Evolutionary conservation across 192 early-diverging fungal species (phyloP).

Genomic region (Dispira parvispora): DNA sequence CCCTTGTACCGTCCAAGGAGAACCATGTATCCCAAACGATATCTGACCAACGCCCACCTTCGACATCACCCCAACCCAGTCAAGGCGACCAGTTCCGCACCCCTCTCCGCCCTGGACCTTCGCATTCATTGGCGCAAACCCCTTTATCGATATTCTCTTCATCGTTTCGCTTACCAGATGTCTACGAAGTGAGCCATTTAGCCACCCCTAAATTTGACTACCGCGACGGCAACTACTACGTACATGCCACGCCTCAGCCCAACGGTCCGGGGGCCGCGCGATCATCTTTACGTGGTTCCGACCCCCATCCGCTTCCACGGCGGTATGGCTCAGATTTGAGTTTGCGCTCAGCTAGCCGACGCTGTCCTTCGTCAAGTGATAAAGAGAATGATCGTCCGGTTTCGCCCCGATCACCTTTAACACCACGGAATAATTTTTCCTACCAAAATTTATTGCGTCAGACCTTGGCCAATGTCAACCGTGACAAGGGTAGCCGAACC

Average conservation of each 20-base stretch:
- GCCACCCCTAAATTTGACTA: constrained; percentile 4
- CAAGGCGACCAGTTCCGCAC: neutral
- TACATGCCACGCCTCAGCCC: neutral
- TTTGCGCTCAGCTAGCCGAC: too few relatives aligned
- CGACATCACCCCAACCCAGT: neutral
- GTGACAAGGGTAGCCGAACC: neutral
- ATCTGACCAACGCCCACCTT: neutral
- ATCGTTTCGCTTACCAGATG: neutral
- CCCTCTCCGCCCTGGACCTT: neutral
- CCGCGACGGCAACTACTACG: constrained; percentile 6
- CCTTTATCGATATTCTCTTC: neutral
- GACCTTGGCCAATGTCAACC: neutral
- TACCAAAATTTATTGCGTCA: too few relatives aligned
- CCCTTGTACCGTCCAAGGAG: neutral
- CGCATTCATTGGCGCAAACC: neutral
- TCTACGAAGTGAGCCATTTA: constrained; percentile 1
- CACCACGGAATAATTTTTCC: too few relatives aligned
- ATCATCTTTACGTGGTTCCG: neutral
- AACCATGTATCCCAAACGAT: neutral
- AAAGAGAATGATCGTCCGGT: too few relatives aligned
- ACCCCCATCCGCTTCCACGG: neutral
- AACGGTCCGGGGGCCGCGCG: neutral
- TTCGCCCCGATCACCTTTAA: too few relatives aligned
- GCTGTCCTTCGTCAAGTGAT: too few relatives aligned
- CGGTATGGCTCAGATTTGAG: neutral